phyloP scores from a whole-genome alignment of 371 early-diverging fungal genomes.

The Mortierella sp. region DNA sequence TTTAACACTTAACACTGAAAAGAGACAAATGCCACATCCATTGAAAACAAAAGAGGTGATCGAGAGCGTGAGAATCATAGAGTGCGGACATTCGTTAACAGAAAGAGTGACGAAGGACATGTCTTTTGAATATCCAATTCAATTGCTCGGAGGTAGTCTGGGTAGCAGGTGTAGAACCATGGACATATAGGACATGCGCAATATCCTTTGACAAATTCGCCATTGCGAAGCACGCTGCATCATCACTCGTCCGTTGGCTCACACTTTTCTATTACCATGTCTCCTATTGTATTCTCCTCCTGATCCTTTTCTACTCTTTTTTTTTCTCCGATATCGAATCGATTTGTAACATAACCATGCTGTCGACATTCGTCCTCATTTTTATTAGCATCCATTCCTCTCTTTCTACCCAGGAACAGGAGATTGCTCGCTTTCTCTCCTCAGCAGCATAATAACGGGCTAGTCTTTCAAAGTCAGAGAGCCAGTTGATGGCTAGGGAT shows the following conservation, averaged over 20 bases:
- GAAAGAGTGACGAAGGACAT: no score
- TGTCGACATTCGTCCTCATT: background rate
- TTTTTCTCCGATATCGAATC: background rate
- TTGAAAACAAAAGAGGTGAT: no score
- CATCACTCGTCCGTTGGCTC: background rate
- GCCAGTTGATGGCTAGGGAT: constrained; percentile 6
- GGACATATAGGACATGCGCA: no score
- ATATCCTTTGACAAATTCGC: constrained; percentile 23
- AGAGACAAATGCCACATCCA: no score
- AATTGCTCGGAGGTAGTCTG: background rate
- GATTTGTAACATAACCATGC: background rate
- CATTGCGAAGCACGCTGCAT: constrained; percentile 18
- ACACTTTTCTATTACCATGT: no score
- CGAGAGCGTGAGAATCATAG: no score
- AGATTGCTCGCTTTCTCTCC: no score
- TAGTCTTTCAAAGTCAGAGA: constrained; percentile 24
- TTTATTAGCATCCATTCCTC: background rate
- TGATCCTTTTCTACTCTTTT: background rate
- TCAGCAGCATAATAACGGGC: no score
- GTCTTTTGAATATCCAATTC: no score
- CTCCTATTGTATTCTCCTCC: background rate
- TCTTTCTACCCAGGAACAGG: background rate
- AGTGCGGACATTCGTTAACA: no score
- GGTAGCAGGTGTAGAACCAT: background rate
- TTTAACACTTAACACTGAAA: no score